Evolutionary conservation across 1,284 basidiomycete genomes (phyloP).

Genomic region (Tylopilus sp.): DNA sequence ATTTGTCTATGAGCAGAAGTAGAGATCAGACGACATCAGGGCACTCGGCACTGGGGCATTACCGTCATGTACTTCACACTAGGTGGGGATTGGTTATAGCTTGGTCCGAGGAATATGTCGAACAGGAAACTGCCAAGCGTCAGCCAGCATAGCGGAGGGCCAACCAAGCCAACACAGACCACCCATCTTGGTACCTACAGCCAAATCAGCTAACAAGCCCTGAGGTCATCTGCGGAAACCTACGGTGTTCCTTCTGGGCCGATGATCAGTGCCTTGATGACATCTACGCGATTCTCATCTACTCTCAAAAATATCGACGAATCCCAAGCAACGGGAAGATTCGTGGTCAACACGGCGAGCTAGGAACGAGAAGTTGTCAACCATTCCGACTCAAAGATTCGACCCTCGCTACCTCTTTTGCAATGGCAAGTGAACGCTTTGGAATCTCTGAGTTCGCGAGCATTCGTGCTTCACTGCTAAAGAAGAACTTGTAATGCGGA

Average conservation of each 20-base stretch:
- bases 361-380: slow-evolving; percentile 32
- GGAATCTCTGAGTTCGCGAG: slow-evolving; percentile 77
- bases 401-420: slow-evolving; percentile 68
- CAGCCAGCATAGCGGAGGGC: slow-evolving; percentile 13
- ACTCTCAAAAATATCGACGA: slow-evolving; percentile 87
- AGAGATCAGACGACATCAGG: slow-evolving; percentile 7
- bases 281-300: slow-evolving; percentile 83
- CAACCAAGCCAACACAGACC: slow-evolving; percentile 43
- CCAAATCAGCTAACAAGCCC: not conserved
- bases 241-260: slow-evolving; percentile 90
- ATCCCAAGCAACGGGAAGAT: slow-evolving; percentile 84
- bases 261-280: slow-evolving; percentile 87
- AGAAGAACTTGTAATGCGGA: slow-evolving; percentile 76
- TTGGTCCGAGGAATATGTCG: slow-evolving; percentile 85
- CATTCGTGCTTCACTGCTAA: slow-evolving; percentile 75
- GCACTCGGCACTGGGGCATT: slow-evolving; percentile 13
- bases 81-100: slow-evolving; percentile 78
- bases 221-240: slow-evolving; percentile 35
- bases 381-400: slow-evolving; percentile 6
- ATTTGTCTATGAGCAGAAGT: slow-evolving; percentile 51
- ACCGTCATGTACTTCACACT: slow-evolving; percentile 89
- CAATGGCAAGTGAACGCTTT: slow-evolving; percentile 84
- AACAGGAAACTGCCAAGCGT: slow-evolving; percentile 59
- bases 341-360: slow-evolving; percentile 87
- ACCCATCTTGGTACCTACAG: slow-evolving; percentile 75